Evolutionary conservation across 2,329 filamentous ascomycete genomes (phyloP).

Genomic region (Pseudogymnoascus destructans): DNA sequence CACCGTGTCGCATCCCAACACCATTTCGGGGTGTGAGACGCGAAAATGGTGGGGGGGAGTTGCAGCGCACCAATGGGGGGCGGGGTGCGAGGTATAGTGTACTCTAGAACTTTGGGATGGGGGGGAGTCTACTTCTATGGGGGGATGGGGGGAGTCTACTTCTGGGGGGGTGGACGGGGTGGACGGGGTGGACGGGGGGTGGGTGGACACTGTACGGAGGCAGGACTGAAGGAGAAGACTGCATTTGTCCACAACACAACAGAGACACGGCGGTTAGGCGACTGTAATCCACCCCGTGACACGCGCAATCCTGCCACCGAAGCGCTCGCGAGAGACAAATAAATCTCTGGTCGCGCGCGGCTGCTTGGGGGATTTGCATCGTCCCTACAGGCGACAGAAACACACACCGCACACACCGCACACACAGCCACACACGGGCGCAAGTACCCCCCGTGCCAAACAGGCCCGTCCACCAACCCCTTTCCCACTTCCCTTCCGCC

Average conservation of each 20-base stretch:
- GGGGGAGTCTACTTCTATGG: too few relatives aligned
- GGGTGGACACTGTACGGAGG: too few relatives aligned
- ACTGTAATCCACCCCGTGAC: not conserved
- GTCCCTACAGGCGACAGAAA: not conserved
- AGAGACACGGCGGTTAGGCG: not conserved
- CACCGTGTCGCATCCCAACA: not conserved
- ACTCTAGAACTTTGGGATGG: constrained; percentile 3
- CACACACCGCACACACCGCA: not conserved
- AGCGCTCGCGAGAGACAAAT: not conserved
- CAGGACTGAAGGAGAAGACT: too few relatives aligned
- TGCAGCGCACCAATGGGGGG: not conserved
- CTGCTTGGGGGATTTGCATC: not conserved
- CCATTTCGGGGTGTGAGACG: not conserved
- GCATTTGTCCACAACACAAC: too few relatives aligned
- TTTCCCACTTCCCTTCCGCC: not conserved
- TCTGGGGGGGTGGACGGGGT: too few relatives aligned
- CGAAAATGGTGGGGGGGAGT: too few relatives aligned
- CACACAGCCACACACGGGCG: not conserved
- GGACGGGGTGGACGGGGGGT: not conserved
- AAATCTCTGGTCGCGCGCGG: not conserved
- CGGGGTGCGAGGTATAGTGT: too few relatives aligned
- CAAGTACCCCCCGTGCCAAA: not conserved
- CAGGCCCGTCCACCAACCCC: too few relatives aligned
- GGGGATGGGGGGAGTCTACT: too few relatives aligned
- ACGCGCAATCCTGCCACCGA: not conserved